Percentiles rank a stretch among this genome's conserved stretches.
These are phyloP conservation scores for Populus tremula DNA, from an alignment of 345 rosid species.

Conservation along the genomic window DNA sequence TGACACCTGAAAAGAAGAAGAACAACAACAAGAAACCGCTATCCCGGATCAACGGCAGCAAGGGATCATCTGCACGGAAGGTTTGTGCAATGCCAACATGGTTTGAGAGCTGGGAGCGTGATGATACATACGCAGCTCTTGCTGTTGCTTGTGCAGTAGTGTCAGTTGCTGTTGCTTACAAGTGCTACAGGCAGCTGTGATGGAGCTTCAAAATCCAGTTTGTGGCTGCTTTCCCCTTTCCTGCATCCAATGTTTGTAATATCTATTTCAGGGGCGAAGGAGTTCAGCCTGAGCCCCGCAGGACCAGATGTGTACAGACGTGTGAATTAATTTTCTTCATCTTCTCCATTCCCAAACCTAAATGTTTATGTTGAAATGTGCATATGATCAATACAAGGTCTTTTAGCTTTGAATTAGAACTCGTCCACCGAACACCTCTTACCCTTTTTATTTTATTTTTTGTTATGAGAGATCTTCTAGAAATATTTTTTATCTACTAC, in stretches of 20 bases:
- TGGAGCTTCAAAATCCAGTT: constrained; percentile 11
- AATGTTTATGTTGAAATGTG: too few relatives aligned
- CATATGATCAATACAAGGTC: too few relatives aligned
- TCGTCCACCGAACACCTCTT: too few relatives aligned
- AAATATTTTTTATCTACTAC: too few relatives aligned
- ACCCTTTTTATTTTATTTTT: too few relatives aligned
- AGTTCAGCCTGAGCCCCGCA: background rate
- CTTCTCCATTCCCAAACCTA: background rate
- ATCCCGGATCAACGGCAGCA: constrained; percentile 36
- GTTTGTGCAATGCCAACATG: constrained; percentile 58
- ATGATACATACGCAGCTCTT: constrained; percentile 78
- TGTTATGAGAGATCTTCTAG: too few relatives aligned
- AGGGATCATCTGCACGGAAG: constrained; percentile 36
- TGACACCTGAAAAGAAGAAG: constrained; percentile 43
- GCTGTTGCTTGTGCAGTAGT: constrained; percentile 75
- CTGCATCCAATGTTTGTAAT: background rate
- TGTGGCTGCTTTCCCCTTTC: background rate
- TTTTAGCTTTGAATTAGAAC: too few relatives aligned
- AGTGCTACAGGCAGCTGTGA: constrained; percentile 58
- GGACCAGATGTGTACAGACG: background rate
- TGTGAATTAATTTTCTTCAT: background rate
- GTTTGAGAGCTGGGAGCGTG: constrained; percentile 84
- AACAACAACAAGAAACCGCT: constrained; percentile 35
- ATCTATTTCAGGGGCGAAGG: background rate
- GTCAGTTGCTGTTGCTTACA: constrained; percentile 72